These are phyloP conservation scores for Aquilaria agallochum DNA, from an alignment of 441 rosid genomes.

Conservation along the genomic window DNA sequence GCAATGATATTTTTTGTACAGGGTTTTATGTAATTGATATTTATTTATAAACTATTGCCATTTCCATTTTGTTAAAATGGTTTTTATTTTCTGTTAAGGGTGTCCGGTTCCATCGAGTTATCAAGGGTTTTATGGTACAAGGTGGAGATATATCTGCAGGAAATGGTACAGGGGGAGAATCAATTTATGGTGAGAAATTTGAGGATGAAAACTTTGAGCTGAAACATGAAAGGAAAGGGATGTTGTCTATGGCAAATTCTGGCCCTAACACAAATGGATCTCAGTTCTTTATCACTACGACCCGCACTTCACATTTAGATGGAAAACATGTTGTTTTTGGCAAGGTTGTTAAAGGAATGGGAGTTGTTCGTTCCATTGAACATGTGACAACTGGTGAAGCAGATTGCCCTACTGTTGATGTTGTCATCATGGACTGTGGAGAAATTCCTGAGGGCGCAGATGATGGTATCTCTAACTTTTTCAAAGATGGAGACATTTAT, in stretches of 20 bases:
- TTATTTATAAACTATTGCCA: background rate
- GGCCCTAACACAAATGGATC: slow-evolving; percentile 91
- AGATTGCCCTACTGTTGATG: slow-evolving; percentile 53
- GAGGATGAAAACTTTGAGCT: slow-evolving; percentile 90
- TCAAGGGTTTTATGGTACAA: slow-evolving; percentile 92
- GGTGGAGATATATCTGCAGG: slow-evolving; percentile 93
- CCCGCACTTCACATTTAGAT: slow-evolving; percentile 83
- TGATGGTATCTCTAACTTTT: slow-evolving; percentile 77
- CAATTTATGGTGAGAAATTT: slow-evolving; percentile 81
- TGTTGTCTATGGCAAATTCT: slow-evolving; percentile 90
- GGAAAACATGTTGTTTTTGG: slow-evolving; percentile 97
- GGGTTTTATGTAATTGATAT: background rate
- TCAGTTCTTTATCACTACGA: slow-evolving; percentile 89
- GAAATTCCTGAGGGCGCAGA: slow-evolving; percentile 75
- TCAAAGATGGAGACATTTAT: slow-evolving; percentile 78
- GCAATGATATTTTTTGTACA: background rate
- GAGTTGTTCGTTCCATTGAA: slow-evolving; percentile 83
- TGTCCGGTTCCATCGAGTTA: slow-evolving; percentile 70
- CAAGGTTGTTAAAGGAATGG: slow-evolving; percentile 88
- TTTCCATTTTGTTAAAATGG: background rate
- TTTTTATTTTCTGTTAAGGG: slow-evolving; percentile 45
- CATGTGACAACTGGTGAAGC: slow-evolving; percentile 55
- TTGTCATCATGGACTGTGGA: slow-evolving; percentile 68
- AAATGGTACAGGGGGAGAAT: slow-evolving; percentile 94
- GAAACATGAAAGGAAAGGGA: slow-evolving; percentile 95